Base-by-base conservation (phyloP, 768 basidiomycete genomes). In the Erythrobasidium yunnanense region DNA sequence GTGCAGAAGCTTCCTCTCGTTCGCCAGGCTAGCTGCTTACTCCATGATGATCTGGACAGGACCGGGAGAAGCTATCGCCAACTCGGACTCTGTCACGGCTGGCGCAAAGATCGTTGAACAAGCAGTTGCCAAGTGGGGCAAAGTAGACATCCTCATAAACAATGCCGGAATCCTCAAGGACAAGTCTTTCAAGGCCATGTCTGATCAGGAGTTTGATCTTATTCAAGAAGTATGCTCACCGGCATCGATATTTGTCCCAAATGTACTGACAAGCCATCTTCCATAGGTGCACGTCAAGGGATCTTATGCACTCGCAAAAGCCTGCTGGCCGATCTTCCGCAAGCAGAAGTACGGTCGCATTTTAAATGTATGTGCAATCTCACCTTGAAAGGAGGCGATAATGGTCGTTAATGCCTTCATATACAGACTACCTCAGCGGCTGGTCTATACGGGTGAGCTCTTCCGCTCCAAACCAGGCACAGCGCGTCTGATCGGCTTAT, bases 201-300 rank as follows among this genome's bases (percentile, higher is more conserved):
- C 88, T 0, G 92, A 97, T 76, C 82, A 85, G 53, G 76, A 75
- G 55, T 74, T 68, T 63, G 68, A 71, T 67, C 45, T 67, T 18
- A 66, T 74, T 25, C 68, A 71, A n/a, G 68, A 68, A 27, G 55
- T 57, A 38, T 13, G 72, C 69, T 27, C 51, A 23, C 4, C 60
- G 29, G 52, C 8, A 4, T 55, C 32, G 17, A 29, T 13, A 55
- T 13, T 56, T 4, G 11, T 55, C 51, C 22, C 11, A 13, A 13
- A 52, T 52, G 13, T 15, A 22, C n/a, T n/a, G n/a, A n/a, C n/a
- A n/a, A n/a, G n/a, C n/a, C n/a, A n/a, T n/a, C n/a, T n/a, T n/a
- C n/a, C n/a, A n/a, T n/a, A 86, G 23, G 91, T 97, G 15, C 95
- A 97, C 74, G 77, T 99, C 70, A 96, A 93, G 78, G 93, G 91